Percentiles rank a stretch among this genome's conserved stretches.
Evolutionary conservation across 257 asterid genomes (phyloP).

Genomic region (Datura wrightii): DNA sequence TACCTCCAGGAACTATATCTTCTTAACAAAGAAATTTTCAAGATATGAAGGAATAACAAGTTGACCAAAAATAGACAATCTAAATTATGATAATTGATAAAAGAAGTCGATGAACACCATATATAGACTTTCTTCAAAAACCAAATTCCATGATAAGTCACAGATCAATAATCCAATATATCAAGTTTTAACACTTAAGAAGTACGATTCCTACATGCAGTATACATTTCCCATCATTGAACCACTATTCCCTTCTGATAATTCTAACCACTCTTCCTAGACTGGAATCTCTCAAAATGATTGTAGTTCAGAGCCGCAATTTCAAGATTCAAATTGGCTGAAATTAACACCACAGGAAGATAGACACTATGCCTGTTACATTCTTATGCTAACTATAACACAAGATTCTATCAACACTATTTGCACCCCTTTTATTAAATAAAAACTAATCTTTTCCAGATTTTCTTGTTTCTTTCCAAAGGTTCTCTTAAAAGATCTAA

Average conservation of each 20-base stretch:
- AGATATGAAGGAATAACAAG: constrained; percentile 50
- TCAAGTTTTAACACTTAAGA: constrained; percentile 11
- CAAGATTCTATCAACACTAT: neutral
- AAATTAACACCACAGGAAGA: neutral
- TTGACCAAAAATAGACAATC: neutral
- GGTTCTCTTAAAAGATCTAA: neutral
- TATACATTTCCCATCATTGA: neutral
- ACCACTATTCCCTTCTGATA: neutral
- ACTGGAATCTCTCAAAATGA: neutral
- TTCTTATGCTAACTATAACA: neutral
- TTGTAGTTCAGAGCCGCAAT: constrained; percentile 1
- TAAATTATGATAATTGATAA: constrained; percentile 22
- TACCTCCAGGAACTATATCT: constrained; percentile 46
- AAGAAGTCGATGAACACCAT: neutral
- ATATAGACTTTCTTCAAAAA: neutral
- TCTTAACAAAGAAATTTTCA: constrained; percentile 46
- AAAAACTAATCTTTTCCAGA: neutral
- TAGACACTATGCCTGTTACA: neutral
- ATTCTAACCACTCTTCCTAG: constrained; percentile 19
- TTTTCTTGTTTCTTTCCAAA: neutral
- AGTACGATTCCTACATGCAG: neutral
- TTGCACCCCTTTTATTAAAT: neutral
- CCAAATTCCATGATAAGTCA: neutral
- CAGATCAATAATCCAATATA: constrained; percentile 25
- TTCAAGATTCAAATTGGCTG: neutral